phyloP scores from a whole-genome alignment of 2,329 filamentous ascomycete species.

The Xylaria sp. region DNA sequence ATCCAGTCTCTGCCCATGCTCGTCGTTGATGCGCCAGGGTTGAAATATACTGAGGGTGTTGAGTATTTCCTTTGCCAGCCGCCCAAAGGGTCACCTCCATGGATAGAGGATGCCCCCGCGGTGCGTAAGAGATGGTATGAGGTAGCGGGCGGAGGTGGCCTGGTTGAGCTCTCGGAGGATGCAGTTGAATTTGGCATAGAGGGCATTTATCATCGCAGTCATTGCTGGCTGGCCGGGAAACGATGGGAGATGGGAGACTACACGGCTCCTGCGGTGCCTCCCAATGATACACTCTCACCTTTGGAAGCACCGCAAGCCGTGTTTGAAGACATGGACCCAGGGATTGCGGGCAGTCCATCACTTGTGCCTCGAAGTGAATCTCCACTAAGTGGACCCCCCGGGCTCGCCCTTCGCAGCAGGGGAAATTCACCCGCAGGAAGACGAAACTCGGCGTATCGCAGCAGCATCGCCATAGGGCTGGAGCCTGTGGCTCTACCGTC shows the following conservation, averaged over 20 bases:
- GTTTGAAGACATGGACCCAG: slow-evolving; percentile 41
- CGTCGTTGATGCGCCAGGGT: slow-evolving; percentile 74
- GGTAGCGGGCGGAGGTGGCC: slow-evolving; percentile 66
- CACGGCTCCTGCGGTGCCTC: slow-evolving; percentile 27
- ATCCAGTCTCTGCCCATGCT: slow-evolving; percentile 80
- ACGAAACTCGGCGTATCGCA: slow-evolving; percentile 38
- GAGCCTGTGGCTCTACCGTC: slow-evolving; percentile 40
- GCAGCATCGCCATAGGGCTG: slow-evolving; percentile 42
- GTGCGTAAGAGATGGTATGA: slow-evolving; percentile 76
- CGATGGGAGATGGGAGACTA: slow-evolving; percentile 41
- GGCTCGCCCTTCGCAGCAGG: slow-evolving; percentile 35
- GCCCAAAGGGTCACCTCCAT: slow-evolving; percentile 73
- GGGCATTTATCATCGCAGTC: slow-evolving; percentile 44
- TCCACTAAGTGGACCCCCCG: slow-evolving; percentile 36
- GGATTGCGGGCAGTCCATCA: slow-evolving; percentile 30
- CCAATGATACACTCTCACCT: slow-evolving; percentile 36
- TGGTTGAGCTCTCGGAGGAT: slow-evolving; percentile 65
- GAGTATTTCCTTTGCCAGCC: slow-evolving; percentile 85
- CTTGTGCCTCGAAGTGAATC: slow-evolving; percentile 39
- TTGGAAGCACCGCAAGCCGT: slow-evolving; percentile 41
- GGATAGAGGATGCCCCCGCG: slow-evolving; percentile 69
- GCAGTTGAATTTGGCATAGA: slow-evolving; percentile 55
- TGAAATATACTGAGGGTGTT: slow-evolving; percentile 72
- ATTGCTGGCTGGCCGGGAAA: slow-evolving; percentile 45
- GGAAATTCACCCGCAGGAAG: slow-evolving; percentile 36